These are phyloP conservation scores for Leishmania major DNA, from an alignment of 208 protist species.

Conservation along the genomic window DNA sequence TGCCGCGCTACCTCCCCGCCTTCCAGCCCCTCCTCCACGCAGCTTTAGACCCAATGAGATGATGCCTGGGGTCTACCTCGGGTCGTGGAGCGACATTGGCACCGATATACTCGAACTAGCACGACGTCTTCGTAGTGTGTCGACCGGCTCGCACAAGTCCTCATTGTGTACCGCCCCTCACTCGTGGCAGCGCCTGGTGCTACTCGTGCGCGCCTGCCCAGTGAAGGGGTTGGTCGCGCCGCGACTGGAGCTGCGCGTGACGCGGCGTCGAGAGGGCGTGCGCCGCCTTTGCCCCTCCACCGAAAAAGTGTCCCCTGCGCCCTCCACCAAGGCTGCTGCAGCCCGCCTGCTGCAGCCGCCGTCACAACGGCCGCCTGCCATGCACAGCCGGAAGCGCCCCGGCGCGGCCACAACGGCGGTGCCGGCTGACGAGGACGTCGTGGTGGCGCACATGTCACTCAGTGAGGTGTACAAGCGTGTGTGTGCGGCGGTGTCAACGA, in stretches of 20 bases:
- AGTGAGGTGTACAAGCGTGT: slow-evolving; percentile 11
- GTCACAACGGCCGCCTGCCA: neutral
- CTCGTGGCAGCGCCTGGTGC: slow-evolving; percentile 30
- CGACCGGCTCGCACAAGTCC: neutral
- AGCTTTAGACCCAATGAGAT: slow-evolving; percentile 66
- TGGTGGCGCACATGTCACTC: slow-evolving; percentile 6
- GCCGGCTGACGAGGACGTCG: slow-evolving; percentile 7
- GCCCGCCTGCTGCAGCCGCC: neutral
- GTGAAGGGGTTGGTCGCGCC: slow-evolving; percentile 12
- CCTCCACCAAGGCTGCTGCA: neutral
- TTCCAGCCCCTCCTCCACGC: slow-evolving; percentile 20
- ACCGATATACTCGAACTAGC: slow-evolving; percentile 29
- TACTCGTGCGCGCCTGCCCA: slow-evolving; percentile 44
- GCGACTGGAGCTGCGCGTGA: slow-evolving; percentile 25
- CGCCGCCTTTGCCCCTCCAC: neutral
- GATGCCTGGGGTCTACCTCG: slow-evolving; percentile 60
- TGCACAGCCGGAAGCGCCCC: neutral
- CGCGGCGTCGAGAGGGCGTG: neutral
- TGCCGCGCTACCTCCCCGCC: slow-evolving; percentile 8
- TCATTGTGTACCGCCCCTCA: neutral
- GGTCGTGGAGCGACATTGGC: slow-evolving; percentile 44
- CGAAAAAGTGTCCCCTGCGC: neutral
- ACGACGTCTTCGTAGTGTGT: slow-evolving; percentile 12
- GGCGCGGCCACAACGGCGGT: neutral
- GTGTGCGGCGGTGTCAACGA: neutral